Evolutionary conservation across 2,329 filamentous ascomycete genomes (phyloP), one percentile per base, ranked within the genome.

Genomic region (Bipolaris sorokiniana): DNA sequence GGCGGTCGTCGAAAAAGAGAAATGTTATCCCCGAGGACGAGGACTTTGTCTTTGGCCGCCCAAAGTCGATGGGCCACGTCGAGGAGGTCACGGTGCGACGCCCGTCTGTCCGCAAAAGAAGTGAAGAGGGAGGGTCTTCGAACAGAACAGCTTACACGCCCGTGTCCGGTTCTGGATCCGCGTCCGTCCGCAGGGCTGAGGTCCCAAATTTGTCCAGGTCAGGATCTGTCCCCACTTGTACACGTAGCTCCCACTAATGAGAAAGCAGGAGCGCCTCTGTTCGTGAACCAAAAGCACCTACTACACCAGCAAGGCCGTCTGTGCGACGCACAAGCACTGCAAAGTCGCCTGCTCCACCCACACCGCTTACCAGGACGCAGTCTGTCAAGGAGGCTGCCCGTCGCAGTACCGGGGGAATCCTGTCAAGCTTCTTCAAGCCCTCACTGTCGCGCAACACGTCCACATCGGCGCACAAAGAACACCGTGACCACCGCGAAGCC

Each of bases 81-180:
- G 71, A 76, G 47, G 72, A 73, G 51, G 61, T 68, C 33, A 59
- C 63, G 5, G 67, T 69, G 10, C 65, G 64, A 45, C 62, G 71
- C 16, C 69, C 73, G 3, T 70, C 69, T 2, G 53, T 60, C 22
- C 65, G 63, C 18, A 70, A 66, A 50, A 60, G 71, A 41, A 76
- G 73, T 48, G 72, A 75, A 16, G 72, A 71, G 56, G 71, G 71
- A 46, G 68, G 66, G 9, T 74, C 71, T 26, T 75, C 73, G n/a
- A 74, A 66, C 55, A 64, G 72, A 53, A 73, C 72, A 23, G 65
- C 61, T 38, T 67, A 72, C 51, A 73, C 74, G 40, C 71, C 73
- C 16, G 65, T 51, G 13, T 73, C 71, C 34, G 72, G 71, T 40
- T 76, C 72, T 36, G 65, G 69, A 15, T 70, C 71, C 20, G 58